Base-by-base conservation (phyloP, 371 early-diverging fungal species). In the Thermomucor indicae-seudaticae region DNA sequence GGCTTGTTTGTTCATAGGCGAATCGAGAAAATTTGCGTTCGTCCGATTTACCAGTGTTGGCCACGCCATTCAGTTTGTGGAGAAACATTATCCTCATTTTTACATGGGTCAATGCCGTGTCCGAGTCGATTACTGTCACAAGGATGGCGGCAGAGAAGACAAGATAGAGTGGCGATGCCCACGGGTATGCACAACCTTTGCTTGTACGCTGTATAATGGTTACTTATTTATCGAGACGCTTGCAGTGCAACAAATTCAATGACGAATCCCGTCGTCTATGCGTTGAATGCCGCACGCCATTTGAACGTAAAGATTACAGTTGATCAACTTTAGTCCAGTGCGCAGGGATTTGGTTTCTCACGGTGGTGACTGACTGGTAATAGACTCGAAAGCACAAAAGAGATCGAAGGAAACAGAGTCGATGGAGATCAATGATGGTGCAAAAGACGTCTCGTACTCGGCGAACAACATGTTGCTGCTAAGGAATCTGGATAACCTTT, bases 21-120 rank as follows among this genome's bases (percentile, higher is more conserved):
- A 67, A 50, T 81, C 83, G 16, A 58, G 80, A 34, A 72, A 80
- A 49, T 81, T 81, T 61, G 85, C 85, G 1, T 84, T 84, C 66
- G 75, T 80, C 16, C 70, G 78, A 28, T 84, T 84, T 57, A 77
- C 76, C 8, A 76, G 77, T 51, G 81, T 81, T 17, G 81, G 83
- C 16, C 81, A 81, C 60, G 81, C 85, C n/a, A 59, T 72, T n/a
- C 74, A 74, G 39, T 84, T 83, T 55, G 70, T 84, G 6, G 77
- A 80, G 22, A 62, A 56, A 16, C 52, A 79, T 45, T 63, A 54
- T 46, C 71, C 75, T 1, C 52, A 53, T 10, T 70, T 82, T 12
- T 61, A 49, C 24, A 65, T 84, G 61, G 64, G 62, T 6, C 62
- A 67, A 19, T 57, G 61, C 20, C 59, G 75, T 19, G 79, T 84